Evolutionary conservation across 2,329 filamentous ascomycete species (phyloP).

Genomic region (Xylariales sp.): DNA sequence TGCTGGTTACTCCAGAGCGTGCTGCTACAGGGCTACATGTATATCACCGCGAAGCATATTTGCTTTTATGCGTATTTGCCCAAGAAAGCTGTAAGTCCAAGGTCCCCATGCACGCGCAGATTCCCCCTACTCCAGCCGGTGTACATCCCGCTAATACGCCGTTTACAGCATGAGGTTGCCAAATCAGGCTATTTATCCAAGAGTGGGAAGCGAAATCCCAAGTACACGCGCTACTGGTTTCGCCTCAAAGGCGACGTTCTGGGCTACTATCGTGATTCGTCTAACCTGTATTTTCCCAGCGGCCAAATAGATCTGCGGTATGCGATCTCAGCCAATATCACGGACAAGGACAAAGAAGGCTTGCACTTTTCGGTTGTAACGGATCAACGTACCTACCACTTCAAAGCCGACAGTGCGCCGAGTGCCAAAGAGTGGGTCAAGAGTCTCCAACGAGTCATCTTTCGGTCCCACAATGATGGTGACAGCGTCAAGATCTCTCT

Average conservation of each 20-base stretch:
- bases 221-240: conserved; percentile 91
- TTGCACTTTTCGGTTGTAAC: conserved; percentile 78
- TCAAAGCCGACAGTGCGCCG: conserved; percentile 79
- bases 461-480: conserved; percentile 91
- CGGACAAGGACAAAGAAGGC: conserved; percentile 72
- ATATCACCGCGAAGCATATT: conserved; percentile 87
- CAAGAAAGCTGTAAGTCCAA: conserved; percentile 69
- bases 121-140: conserved; percentile 1
- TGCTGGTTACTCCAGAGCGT: conserved; percentile 93
- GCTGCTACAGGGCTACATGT: conserved; percentile 89
- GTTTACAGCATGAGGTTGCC: conserved; percentile 59
- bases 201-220: conserved; percentile 80
- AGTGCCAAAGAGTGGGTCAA: conserved; percentile 98
- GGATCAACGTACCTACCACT: conserved; percentile 77
- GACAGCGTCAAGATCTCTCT: conserved; percentile 95
- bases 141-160: too few relatives aligned
- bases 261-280: conserved; percentile 80
- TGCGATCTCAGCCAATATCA: conserved; percentile 78
- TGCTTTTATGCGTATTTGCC: conserved; percentile 98
- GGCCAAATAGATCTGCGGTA: conserved; percentile 91
- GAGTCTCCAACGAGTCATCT: conserved; percentile 88
- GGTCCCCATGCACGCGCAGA: neutral
- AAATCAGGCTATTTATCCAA: conserved; percentile 90
- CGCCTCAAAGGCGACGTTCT: conserved; percentile 86
- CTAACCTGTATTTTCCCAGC: conserved; percentile 85